phyloP scores from a whole-genome alignment of 768 basidiomycete genomes.

The Amanita rubescens region DNA sequence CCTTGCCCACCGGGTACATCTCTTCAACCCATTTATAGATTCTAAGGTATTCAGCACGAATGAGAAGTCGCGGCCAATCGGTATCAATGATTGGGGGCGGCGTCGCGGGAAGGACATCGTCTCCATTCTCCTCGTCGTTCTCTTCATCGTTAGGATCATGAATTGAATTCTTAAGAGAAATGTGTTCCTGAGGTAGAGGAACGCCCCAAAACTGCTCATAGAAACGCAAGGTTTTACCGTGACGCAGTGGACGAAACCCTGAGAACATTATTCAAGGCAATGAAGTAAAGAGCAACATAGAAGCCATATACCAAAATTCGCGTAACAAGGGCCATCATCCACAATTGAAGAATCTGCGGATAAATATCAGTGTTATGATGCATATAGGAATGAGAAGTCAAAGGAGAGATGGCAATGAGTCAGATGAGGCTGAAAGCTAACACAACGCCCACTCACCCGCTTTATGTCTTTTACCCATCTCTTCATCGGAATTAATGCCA shows the following conservation, averaged over 20 bases:
- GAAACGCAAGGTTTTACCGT: background rate
- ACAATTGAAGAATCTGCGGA: background rate
- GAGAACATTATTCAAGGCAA: background rate
- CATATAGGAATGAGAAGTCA: background rate
- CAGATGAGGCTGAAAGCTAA: background rate
- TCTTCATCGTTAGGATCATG: background rate
- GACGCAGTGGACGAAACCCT: background rate
- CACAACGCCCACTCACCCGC: background rate
- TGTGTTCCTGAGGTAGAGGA: constrained; percentile 1
- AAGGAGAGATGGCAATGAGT: background rate
- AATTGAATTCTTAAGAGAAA: background rate
- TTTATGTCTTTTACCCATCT: background rate
- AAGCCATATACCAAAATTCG: constrained; percentile 1
- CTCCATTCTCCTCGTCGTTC: background rate
- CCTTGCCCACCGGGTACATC: background rate
- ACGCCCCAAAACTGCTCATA: constrained; percentile 1
- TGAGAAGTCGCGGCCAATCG: background rate
- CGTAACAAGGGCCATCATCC: constrained; percentile 1
- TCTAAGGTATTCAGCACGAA: constrained; percentile 11
- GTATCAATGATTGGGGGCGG: constrained; percentile 7
- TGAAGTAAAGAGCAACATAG: background rate
- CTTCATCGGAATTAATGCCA: background rate
- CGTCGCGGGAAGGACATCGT: background rate
- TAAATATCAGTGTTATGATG: background rate
- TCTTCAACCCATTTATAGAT: constrained; percentile 9